These are phyloP conservation scores for Pichia eremophila DNA, from an alignment of 805 yeast species.

Conservation along the genomic window DNA sequence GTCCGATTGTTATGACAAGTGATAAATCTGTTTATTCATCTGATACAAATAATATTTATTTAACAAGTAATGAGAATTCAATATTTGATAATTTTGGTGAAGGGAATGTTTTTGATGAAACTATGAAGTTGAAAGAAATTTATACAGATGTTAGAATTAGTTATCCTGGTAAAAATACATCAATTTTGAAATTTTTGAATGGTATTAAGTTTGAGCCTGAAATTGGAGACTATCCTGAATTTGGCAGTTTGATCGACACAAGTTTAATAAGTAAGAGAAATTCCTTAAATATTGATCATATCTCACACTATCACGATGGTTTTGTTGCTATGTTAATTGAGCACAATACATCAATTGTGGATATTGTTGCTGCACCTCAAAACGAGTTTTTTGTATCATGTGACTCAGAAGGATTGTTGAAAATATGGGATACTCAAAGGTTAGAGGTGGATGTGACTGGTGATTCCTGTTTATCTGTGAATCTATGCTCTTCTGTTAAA, in stretches of 20 bases:
- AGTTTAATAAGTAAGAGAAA: neutral
- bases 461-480: conserved; percentile 36
- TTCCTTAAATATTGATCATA: neutral
- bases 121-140: conserved; percentile 16
- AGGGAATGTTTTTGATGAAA: conserved; percentile 20
- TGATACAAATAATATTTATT: neutral
- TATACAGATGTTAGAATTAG: conserved; percentile 34
- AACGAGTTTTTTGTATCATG: conserved; percentile 66
- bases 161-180: conserved; percentile 61
- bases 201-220: conserved; percentile 47
- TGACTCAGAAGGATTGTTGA: conserved; percentile 62
- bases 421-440: conserved; percentile 67
- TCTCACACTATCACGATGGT: neutral
- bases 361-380: conserved; percentile 51
- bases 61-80: neutral
- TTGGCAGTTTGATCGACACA: conserved; percentile 36
- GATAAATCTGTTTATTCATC: conserved; percentile 16
- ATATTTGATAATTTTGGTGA: conserved; percentile 15
- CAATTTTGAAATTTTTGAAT: conserved; percentile 47
- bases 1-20: conserved; percentile 5
- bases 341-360: conserved; percentile 48
- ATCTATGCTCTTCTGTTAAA: conserved; percentile 41
- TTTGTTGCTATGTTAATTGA: conserved; percentile 58
- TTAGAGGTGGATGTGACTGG: conserved; percentile 54
- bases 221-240: conserved; percentile 54